phyloP scores from a whole-genome alignment of 2,329 filamentous ascomycete genomes.

The Trichoderma brevicompactum region DNA sequence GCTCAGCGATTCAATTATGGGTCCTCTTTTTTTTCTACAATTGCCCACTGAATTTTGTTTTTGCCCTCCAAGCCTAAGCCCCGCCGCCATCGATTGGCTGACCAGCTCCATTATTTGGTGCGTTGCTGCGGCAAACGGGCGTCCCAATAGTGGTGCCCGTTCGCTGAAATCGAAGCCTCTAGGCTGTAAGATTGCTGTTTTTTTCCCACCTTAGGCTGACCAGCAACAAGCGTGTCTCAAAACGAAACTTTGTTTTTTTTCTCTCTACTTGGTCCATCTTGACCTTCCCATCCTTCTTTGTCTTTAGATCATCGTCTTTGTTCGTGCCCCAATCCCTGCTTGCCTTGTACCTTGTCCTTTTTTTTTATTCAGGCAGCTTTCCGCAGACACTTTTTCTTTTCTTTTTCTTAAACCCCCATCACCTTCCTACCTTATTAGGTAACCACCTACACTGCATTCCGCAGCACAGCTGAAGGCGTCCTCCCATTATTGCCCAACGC shows the following conservation, averaged over 20 bases:
- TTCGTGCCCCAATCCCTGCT: constrained; percentile 19
- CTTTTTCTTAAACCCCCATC: neutral
- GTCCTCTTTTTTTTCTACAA: neutral
- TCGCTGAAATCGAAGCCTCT: constrained; percentile 11
- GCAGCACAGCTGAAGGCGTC: constrained; percentile 2
- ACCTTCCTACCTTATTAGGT: constrained; percentile 17
- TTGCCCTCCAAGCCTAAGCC: constrained; percentile 8
- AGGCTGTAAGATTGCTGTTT: constrained; percentile 2
- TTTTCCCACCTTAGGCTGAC: constrained; percentile 10
- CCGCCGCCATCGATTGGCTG: constrained; percentile 24
- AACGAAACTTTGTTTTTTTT: constrained; percentile 3
- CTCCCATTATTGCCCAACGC: constrained; percentile 25
- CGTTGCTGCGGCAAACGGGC: constrained; percentile 37
- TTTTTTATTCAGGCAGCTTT: constrained; percentile 7
- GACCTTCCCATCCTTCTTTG: constrained; percentile 19
- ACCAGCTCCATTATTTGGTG: constrained; percentile 17
- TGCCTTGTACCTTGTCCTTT: constrained; percentile 5
- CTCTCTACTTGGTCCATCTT: constrained; percentile 1
- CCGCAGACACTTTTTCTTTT: neutral
- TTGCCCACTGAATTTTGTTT: neutral
- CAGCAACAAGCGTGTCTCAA: constrained; percentile 25
- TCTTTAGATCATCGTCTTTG: constrained; percentile 4
- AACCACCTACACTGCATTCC: neutral
- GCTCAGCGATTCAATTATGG: neutral
- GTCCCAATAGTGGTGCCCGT: neutral